phyloP scores from a whole-genome alignment of 345 rosid species.

The Eucalyptus tenuipes region DNA sequence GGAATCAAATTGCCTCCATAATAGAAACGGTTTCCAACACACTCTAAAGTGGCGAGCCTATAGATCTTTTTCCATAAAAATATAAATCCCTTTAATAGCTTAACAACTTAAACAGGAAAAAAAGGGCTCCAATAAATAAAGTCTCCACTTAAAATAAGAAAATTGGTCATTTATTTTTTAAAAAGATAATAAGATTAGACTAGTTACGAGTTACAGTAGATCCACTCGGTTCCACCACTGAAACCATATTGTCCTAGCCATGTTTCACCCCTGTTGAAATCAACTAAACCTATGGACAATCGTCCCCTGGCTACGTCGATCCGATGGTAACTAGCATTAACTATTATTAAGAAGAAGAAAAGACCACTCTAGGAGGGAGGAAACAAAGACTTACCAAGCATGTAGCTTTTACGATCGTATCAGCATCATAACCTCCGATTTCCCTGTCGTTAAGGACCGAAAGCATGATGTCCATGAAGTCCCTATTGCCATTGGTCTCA shows the following conservation, averaged over 20 bases:
- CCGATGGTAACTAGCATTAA: neutral
- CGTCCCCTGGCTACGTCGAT: neutral
- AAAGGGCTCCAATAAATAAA: too few relatives aligned
- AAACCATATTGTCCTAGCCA: neutral
- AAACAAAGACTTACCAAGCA: neutral
- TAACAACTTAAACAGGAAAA: too few relatives aligned
- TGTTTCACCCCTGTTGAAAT: neutral
- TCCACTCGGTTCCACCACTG: neutral
- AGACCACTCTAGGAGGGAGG: neutral
- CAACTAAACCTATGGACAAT: neutral
- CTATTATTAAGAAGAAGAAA: neutral
- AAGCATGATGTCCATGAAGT: constrained; percentile 7
- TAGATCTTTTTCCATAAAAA: too few relatives aligned
- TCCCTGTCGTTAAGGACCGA: neutral
- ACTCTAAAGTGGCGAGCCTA: too few relatives aligned
- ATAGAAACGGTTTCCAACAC: too few relatives aligned
- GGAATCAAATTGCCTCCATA: too few relatives aligned
- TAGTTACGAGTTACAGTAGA: too few relatives aligned
- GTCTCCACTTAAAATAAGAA: neutral
- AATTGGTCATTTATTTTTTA: too few relatives aligned
- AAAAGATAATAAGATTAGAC: too few relatives aligned
- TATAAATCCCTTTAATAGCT: too few relatives aligned
- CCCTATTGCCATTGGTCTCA: neutral
- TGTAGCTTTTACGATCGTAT: neutral
- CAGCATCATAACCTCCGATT: neutral